Percentiles rank a stretch among this genome's conserved stretches.
These are phyloP conservation scores for Simplicillium aogashimaense DNA, from an alignment of 2,329 filamentous ascomycete species.

Conservation along the genomic window DNA sequence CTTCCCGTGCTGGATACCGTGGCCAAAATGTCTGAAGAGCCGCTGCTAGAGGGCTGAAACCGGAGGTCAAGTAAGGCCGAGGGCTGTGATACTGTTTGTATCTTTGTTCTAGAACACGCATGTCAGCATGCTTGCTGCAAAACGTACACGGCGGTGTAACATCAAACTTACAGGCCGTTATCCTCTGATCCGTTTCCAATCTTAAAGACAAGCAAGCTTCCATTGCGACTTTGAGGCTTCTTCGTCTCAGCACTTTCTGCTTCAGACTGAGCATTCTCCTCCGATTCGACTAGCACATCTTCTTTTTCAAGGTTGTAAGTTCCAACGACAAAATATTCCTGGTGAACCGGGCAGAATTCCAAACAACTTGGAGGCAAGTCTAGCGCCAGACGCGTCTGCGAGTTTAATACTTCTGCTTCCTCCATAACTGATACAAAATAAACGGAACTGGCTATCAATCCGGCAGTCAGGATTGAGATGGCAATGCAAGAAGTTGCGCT, in stretches of 20 bases:
- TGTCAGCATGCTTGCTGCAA: neutral
- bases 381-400: constrained; percentile 27
- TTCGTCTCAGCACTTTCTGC: constrained; percentile 14
- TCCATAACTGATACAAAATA: no score
- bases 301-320: constrained; percentile 68
- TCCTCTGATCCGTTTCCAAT: constrained; percentile 25
- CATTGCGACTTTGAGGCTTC: constrained; percentile 55
- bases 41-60: constrained; percentile 48
- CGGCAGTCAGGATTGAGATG: no score
- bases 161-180: constrained; percentile 42
- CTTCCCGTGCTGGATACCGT: constrained; percentile 70
- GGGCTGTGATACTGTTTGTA: constrained; percentile 52
- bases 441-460: no score
- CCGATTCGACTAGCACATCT: constrained; percentile 11
- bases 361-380: constrained; percentile 68
- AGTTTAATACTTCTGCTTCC: no score
- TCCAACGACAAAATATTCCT: constrained; percentile 65
- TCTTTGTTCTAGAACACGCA: constrained; percentile 30
- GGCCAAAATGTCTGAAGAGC: constrained; percentile 47
- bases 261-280: constrained; percentile 4
- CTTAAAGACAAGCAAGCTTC: constrained; percentile 60
- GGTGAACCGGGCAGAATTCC: constrained; percentile 57
- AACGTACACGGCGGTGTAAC: neutral
- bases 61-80: constrained; percentile 79
- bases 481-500: no score